Conservation (phyloP, 176 grass and related monocot genomes). For the Secale cereale region DNA sequence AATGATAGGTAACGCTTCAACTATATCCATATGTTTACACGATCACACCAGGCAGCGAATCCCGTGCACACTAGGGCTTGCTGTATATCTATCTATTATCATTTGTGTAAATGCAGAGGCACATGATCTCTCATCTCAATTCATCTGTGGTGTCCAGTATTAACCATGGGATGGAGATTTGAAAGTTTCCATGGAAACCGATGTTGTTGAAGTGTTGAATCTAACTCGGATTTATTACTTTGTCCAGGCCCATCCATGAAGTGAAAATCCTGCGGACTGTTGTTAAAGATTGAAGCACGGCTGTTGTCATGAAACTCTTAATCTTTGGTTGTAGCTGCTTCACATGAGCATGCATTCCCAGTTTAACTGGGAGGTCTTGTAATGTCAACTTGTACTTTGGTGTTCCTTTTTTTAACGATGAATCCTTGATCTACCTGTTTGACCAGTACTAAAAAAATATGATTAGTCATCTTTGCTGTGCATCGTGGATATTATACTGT, state of each 20-base stretch:
- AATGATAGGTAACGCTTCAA: constrained; percentile 54
- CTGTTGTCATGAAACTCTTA: neutral
- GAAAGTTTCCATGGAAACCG: no score
- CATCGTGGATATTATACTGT: no score
- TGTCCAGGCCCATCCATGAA: constrained; percentile 84
- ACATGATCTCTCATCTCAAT: no score
- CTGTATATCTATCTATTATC: no score
- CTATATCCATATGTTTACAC: neutral
- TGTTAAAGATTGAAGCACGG: constrained; percentile 72
- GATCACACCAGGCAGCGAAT: neutral
- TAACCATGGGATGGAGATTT: no score
- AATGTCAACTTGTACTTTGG: constrained; percentile 1
- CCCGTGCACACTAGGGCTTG: no score
- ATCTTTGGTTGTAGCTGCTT: neutral
- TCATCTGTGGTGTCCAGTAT: neutral
- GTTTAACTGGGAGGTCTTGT: neutral
- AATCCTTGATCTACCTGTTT: no score
- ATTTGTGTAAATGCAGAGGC: no score
- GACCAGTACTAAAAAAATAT: no score
- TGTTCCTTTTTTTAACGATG: no score
- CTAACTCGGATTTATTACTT: neutral
- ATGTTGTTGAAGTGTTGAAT: neutral
- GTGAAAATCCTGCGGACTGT: constrained; percentile 74
- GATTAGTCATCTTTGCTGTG: no score
- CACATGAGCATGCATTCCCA: neutral